A percentile compares a stretch with the other conserved stretches of the same genome.
These are phyloP conservation scores for Colletotrichum sp. DNA, from an alignment of 2,329 filamentous ascomycete genomes.

Conservation along the genomic window DNA sequence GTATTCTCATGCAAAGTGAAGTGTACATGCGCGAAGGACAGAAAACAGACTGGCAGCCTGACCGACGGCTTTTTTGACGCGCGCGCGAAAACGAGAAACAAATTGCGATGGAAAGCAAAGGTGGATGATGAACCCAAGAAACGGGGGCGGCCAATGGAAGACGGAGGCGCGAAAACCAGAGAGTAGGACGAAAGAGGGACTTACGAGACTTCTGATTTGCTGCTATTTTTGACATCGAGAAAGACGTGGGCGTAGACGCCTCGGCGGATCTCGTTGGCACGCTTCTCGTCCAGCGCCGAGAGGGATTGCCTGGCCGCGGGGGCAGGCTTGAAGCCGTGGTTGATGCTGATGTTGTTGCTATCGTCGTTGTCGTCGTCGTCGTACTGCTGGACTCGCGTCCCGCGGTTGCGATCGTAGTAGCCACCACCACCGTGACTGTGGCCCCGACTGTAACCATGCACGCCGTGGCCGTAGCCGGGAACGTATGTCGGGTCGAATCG, in stretches of 20 bases:
- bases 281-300: conserved; percentile 23
- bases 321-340: not conserved
- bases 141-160: not conserved
- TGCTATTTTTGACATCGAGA: conserved; percentile 23
- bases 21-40: not conserved
- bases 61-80: not conserved
- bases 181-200: conserved; percentile 6
- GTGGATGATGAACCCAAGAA: not conserved
- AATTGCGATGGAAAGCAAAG: not conserved
- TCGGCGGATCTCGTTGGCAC: conserved; percentile 21
- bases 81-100: not conserved
- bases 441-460: not conserved
- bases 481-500: conserved; percentile 15
- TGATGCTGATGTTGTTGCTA: not conserved
- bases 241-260: conserved; percentile 20
- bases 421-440: not conserved
- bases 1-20: not conserved
- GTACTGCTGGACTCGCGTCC: not conserved
- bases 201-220: conserved; percentile 28
- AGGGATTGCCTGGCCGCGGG: conserved; percentile 19
- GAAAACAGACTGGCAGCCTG: not conserved
- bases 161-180: not conserved
- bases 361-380: not conserved
- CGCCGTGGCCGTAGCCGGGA: not conserved
- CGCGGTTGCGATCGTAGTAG: conserved; percentile 2